Evolutionary conservation across 106 monocot species (phyloP), one percentile per base, ranked within the genome.

Genomic region (Dactylorhiza incarnata): DNA sequence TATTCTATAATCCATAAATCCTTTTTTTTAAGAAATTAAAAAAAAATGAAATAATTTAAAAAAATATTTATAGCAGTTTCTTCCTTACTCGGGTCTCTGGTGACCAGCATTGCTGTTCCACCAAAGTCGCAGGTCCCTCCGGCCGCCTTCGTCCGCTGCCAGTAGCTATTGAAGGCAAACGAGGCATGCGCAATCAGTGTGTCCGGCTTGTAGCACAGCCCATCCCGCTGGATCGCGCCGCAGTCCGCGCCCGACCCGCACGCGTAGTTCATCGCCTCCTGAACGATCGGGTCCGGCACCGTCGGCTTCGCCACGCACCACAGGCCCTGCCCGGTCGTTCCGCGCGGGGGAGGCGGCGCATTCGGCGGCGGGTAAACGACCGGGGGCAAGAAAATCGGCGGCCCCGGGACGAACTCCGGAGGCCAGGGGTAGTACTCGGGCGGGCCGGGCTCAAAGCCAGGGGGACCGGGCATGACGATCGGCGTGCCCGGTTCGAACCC

Each of bases 241-340:
- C 92, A 92, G 24, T 92, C 84, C 3, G 92, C 92, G 1, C 92
- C 92, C 0, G 86, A 86, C 5, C 84, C 92, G 20, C 92, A 92
- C 0, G 92, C 92, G 47, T 92, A 92, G 51, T 84, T 83, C 88
- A 92, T 92, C 1, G 92, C 92, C 70, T 92, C 92, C 16, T 81
- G 86, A 47, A 92, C 82, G 47, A 89, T 92, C 44, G 86, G 88
- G 14, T 86, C 89, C 2, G 92, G 92, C 80, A 89, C 89, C 5
- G 88, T 76, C 8, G 92, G 92, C 73, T 92, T 92, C 14, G 86
- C 92, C 24, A 89, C 92, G 45, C 92, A 92, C 92, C 92, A 92
- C 45, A 83, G 52, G 5, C 59, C 78, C 29, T 46, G 20, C 1
- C 67, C 25, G 5, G 61, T 70, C 17, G 43, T 61, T 0, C 25